Conservation (phyloP, 2,329 filamentous ascomycete genomes). For the Monosporascus sp. region DNA sequence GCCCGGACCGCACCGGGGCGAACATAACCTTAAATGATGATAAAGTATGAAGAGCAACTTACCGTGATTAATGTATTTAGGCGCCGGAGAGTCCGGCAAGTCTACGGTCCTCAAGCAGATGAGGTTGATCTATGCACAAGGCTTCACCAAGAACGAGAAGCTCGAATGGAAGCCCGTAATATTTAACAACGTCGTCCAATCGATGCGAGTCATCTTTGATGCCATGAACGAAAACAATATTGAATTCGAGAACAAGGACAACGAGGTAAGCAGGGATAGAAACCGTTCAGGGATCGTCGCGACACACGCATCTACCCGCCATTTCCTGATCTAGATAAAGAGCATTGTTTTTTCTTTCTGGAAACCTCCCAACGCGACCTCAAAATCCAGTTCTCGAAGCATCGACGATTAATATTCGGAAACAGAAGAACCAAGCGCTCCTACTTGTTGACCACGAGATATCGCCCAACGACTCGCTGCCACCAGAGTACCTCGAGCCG, state of each 20-base stretch:
- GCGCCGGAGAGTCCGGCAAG: slow-evolving; percentile 92
- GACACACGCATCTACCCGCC: slow-evolving; percentile 3
- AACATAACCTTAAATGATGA: not conserved
- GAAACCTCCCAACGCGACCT: not conserved
- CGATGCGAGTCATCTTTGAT: slow-evolving; percentile 83
- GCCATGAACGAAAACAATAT: slow-evolving; percentile 85
- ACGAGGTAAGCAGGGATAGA: slow-evolving; percentile 55
- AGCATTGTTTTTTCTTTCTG: too few species aligned
- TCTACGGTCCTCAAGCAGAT: slow-evolving; percentile 98
- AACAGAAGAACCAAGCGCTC: slow-evolving; percentile 69
- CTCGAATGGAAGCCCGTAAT: slow-evolving; percentile 93
- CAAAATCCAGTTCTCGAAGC: not conserved
- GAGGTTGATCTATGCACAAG: slow-evolving; percentile 93
- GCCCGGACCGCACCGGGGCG: too few species aligned
- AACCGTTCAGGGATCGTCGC: not conserved
- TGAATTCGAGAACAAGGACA: slow-evolving; percentile 70
- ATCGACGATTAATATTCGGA: slow-evolving; percentile 5
- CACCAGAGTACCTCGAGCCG: slow-evolving; percentile 69
- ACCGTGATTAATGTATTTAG: slow-evolving; percentile 38
- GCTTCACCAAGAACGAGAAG: slow-evolving; percentile 84
- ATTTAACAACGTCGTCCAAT: slow-evolving; percentile 90
- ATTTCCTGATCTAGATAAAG: not conserved
- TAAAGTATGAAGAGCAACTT: slow-evolving; percentile 6
- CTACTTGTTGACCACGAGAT: slow-evolving; percentile 79
- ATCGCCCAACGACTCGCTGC: slow-evolving; percentile 73